Conservation (phyloP, 192 early-diverging fungal genomes). For the Rhizophagus clarus region DNA sequence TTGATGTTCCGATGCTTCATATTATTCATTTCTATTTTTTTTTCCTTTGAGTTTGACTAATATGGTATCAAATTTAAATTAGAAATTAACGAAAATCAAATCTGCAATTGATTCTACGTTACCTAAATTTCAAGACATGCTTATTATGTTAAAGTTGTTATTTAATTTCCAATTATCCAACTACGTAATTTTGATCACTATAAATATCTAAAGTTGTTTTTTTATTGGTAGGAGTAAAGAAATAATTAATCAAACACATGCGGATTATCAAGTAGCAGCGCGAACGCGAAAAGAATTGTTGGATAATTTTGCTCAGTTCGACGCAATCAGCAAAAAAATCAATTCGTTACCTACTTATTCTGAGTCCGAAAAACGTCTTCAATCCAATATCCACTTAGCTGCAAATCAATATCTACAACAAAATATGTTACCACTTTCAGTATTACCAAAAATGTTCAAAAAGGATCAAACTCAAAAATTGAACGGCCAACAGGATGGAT, state of each 20-base stretch:
- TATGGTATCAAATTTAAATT: slow-evolving; percentile 17
- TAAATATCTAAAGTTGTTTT: background rate
- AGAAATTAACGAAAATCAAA: slow-evolving; percentile 39
- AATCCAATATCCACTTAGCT: slow-evolving; percentile 62
- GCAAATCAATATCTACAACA: slow-evolving; percentile 74
- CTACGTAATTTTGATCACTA: background rate
- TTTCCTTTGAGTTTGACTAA: background rate
- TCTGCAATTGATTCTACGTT: slow-evolving; percentile 52
- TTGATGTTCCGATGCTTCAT: background rate
- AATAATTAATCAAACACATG: slow-evolving; percentile 48
- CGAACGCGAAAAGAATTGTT: slow-evolving; percentile 65
- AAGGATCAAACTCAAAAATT: slow-evolving; percentile 24
- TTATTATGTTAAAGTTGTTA: slow-evolving; percentile 53
- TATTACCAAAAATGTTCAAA: slow-evolving; percentile 65
- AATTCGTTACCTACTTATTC: slow-evolving; percentile 51
- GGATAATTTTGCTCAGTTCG: slow-evolving; percentile 64
- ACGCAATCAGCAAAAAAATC: slow-evolving; percentile 64
- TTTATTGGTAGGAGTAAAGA: slow-evolving; percentile 24
- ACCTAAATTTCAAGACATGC: slow-evolving; percentile 62
- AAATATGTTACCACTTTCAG: slow-evolving; percentile 76
- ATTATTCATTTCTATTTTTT: background rate
- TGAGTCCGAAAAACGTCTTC: slow-evolving; percentile 56
- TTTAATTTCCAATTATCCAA: background rate
- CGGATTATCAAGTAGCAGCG: slow-evolving; percentile 61
- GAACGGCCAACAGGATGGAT: background rate